phyloP scores from a whole-genome alignment of 2,329 filamentous ascomycete genomes.

The Tolypocladium nubicola region DNA sequence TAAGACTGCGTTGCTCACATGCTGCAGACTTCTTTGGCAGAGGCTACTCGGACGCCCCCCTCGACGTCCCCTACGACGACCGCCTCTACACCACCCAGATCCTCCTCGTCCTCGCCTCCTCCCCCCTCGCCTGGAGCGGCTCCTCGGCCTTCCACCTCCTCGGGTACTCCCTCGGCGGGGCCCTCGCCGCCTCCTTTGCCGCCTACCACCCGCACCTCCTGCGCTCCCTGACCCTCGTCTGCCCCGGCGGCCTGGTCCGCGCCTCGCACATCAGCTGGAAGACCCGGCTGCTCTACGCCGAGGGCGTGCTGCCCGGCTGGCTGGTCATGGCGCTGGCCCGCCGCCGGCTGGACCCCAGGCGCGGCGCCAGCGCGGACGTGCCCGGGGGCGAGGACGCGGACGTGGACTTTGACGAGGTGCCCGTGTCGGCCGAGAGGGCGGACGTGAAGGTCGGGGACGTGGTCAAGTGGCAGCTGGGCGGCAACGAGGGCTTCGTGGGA shows the following conservation, averaged over 20 bases:
- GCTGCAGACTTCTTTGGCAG: conserved; percentile 58
- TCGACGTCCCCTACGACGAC: conserved; percentile 47
- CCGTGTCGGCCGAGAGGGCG: conserved; percentile 40
- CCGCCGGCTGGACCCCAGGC: conserved; percentile 34
- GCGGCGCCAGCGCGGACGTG: conserved; percentile 21
- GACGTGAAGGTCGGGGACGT: conserved; percentile 44
- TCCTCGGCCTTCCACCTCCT: conserved; percentile 55
- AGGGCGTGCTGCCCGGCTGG: conserved; percentile 46
- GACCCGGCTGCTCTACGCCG: conserved; percentile 52
- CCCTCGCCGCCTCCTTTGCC: conserved; percentile 59
- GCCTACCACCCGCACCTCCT: conserved; percentile 56
- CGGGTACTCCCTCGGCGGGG: conserved; percentile 74
- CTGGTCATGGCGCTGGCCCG: conserved; percentile 44
- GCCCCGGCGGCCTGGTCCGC: conserved; percentile 60
- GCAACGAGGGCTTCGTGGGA: conserved; percentile 56
- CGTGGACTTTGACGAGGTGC: conserved; percentile 34
- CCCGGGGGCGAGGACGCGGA: conserved; percentile 29
- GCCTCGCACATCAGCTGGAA: conserved; percentile 47
- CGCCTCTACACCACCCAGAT: conserved; percentile 57
- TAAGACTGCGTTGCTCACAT: background rate
- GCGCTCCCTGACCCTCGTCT: conserved; percentile 53
- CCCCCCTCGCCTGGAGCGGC: conserved; percentile 43
- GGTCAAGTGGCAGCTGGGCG: conserved; percentile 57
- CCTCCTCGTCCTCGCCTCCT: conserved; percentile 54
- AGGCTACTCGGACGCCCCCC: conserved; percentile 64